These are phyloP conservation scores for Apiospora pterosperma DNA, from an alignment of 2,329 filamentous ascomycete species.

Conservation along the genomic window DNA sequence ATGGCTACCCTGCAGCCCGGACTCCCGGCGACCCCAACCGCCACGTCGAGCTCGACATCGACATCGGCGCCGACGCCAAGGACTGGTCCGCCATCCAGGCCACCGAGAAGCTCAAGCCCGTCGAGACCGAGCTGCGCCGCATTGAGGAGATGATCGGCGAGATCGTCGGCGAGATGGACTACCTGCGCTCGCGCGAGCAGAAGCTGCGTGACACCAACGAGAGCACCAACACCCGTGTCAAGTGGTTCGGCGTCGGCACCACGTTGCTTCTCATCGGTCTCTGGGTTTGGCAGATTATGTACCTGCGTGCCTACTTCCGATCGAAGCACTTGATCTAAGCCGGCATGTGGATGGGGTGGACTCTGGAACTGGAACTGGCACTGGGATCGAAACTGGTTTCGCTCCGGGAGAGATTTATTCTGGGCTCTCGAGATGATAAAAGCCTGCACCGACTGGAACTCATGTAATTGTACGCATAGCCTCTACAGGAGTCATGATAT, in stretches of 20 bases:
- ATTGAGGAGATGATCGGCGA: constrained; percentile 89
- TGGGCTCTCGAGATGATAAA: not conserved
- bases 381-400: not conserved
- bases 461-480: constrained; percentile 27
- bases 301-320: constrained; percentile 95
- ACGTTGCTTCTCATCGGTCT: constrained; percentile 87
- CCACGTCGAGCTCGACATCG: constrained; percentile 86
- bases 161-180: constrained; percentile 94
- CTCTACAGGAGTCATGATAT: constrained; percentile 22
- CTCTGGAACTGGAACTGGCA: too few relatives aligned
- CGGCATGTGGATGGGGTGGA: not conserved
- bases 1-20: not conserved
- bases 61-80: constrained; percentile 94
- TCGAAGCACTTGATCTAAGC: constrained; percentile 38
- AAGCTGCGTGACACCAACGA: constrained; percentile 97
- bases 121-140: constrained; percentile 89
- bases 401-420: not conserved
- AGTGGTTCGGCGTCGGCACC: constrained; percentile 95
- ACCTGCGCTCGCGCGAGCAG: constrained; percentile 84
- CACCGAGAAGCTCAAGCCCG: constrained; percentile 94
- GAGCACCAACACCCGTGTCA: constrained; percentile 97
- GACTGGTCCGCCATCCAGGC: constrained; percentile 97
- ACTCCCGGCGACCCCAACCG: constrained; percentile 50
- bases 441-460: not conserved
- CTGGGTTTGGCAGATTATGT: constrained; percentile 96